Evolutionary conservation across 257 asterid genomes (phyloP), one percentile per base, ranked within the genome.

Genomic region (Schizonepeta tenuifolia): DNA sequence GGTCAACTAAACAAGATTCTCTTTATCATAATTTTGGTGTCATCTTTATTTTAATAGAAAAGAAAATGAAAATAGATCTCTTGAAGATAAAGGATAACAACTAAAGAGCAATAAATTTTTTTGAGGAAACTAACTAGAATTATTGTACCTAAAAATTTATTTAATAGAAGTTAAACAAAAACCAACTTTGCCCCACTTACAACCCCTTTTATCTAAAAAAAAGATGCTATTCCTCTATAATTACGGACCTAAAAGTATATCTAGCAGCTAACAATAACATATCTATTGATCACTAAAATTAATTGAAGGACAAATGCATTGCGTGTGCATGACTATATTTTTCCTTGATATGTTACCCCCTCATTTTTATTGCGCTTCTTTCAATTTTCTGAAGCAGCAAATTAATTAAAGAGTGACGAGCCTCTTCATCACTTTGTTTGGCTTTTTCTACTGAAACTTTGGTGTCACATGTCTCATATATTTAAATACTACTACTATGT

Each of bases 1-100:
- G 70, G 22, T 64, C 70, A 64, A 43, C 56, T 43, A 64, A 12
- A 64, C 38, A 64, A 14, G 70, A 64, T 64, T 40, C 54, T 40
- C 54, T 64, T 40, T 35, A 12, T 64, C 38, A 40, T 41, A 11
- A 21, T 41, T 10, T 9, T 61, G 66, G 28, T 59, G 24, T 7
- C 7, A 2, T 28, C 6, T 58, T 28, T 58, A 0, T 14, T 59
- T 59, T 49, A n/a, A 17, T 6, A 18, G 5, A 14, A 57, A 57
- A 24, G 2, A 24, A 24, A 24, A 24, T 1, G 2, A 24, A 60
- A 15, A 33, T 7, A 33, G 44, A 15, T 18, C 8, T 17, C 5
- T 51, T 31, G 36, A 31, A 31, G 36, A 31, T 31, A 31, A 31
- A 31, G 36, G 36, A 31, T 31, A 6, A 31, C 36, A 31, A 31